These are phyloP conservation scores for Apiospora arundinis DNA, from an alignment of 2,329 filamentous ascomycete species.

Conservation along the genomic window DNA sequence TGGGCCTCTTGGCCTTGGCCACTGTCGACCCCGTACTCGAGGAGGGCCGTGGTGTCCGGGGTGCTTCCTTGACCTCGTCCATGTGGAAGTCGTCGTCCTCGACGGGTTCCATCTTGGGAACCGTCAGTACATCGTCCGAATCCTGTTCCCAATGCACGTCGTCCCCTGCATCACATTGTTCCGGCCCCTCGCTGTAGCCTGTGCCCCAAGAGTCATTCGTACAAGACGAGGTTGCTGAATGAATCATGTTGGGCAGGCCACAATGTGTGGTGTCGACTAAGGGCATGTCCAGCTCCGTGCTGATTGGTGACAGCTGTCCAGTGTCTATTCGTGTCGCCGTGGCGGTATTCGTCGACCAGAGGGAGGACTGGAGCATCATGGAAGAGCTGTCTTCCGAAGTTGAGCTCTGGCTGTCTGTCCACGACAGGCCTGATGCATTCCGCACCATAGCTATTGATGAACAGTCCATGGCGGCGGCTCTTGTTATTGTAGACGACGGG, in stretches of 20 bases:
- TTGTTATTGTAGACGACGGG: slow-evolving; percentile 7
- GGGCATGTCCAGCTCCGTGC: slow-evolving; percentile 53
- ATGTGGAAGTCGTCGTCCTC: slow-evolving; percentile 63
- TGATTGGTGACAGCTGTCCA: slow-evolving; percentile 60
- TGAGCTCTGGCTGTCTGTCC: slow-evolving; percentile 54
- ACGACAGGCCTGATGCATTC: slow-evolving; percentile 50
- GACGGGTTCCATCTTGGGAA: slow-evolving; percentile 63
- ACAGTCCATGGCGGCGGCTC: slow-evolving; percentile 49
- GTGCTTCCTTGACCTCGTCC: slow-evolving; percentile 56
- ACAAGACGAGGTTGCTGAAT: slow-evolving; percentile 54
- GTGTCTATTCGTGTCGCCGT: slow-evolving; percentile 43
- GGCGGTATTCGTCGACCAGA: slow-evolving; percentile 42
- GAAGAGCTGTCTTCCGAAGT: slow-evolving; percentile 51
- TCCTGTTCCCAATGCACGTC: slow-evolving; percentile 55
- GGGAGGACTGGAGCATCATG: slow-evolving; percentile 41
- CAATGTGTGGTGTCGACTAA: slow-evolving; percentile 44
- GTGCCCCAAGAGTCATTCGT: slow-evolving; percentile 51
- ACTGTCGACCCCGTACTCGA: slow-evolving; percentile 30
- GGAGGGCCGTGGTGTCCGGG: slow-evolving; percentile 38
- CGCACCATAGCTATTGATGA: slow-evolving; percentile 47
- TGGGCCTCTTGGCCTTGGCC: slow-evolving; percentile 66
- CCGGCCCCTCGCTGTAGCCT: slow-evolving; percentile 43
- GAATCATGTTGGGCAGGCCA: slow-evolving; percentile 49
- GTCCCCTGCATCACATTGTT: slow-evolving; percentile 46
- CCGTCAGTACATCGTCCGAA: slow-evolving; percentile 51